Conservation (phyloP, 2,329 filamentous ascomycete species). For the Cyanodermella asteris region DNA sequence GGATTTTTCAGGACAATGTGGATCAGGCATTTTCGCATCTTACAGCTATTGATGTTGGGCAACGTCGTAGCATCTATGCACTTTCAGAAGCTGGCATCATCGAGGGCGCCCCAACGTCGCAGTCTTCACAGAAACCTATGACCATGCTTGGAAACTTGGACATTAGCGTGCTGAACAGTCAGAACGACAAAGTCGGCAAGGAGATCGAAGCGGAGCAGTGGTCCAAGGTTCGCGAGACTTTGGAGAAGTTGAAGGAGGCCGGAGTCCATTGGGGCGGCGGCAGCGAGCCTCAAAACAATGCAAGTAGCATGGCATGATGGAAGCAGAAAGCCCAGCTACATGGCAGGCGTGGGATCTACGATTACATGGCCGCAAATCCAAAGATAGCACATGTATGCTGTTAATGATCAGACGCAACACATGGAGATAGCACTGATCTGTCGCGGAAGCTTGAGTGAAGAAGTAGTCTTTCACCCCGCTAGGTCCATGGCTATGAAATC, state of each 20-base stretch:
- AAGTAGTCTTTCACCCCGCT: no score
- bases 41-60: conserved; percentile 49
- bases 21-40: conserved; percentile 48
- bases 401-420: no score
- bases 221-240: no score
- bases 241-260: no score
- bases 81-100: conserved; percentile 66
- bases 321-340: background rate
- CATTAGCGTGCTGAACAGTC: conserved; percentile 73
- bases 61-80: conserved; percentile 56
- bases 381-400: no score
- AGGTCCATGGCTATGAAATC: no score
- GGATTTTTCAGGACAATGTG: conserved; percentile 33
- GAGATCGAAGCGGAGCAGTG: conserved; percentile 72
- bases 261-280: no score
- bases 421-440: no score
- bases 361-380: no score
- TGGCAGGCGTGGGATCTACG: no score
- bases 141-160: conserved; percentile 32
- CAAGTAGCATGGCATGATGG: background rate
- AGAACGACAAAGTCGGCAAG: conserved; percentile 58
- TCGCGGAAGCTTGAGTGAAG: no score
- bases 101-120: conserved; percentile 18
- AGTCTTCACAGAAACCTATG: conserved; percentile 12
- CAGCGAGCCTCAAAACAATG: no score